phyloP scores from a whole-genome alignment of 306 rosid genomes.

The Hippophae gyantsensis region DNA sequence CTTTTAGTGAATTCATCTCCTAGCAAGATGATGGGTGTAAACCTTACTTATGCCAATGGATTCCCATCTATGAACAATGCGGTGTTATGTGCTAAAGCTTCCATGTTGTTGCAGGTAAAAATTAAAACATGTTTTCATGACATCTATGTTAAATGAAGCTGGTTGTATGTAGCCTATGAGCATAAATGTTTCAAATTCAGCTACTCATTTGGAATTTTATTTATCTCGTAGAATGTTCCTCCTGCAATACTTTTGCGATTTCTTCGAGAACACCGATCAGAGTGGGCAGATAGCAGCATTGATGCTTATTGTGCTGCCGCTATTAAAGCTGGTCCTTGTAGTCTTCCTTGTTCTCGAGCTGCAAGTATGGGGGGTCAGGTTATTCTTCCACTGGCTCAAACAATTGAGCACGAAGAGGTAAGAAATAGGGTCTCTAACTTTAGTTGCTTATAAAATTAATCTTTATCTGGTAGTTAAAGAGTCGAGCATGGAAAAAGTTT shows the following conservation, averaged over 20 bases:
- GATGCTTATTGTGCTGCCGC: conserved; percentile 97
- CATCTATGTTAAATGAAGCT: neutral
- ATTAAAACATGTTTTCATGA: conserved; percentile 2
- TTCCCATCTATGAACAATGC: conserved; percentile 64
- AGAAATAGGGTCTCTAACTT: conserved; percentile 15
- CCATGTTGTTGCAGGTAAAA: conserved; percentile 86
- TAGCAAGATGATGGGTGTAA: conserved; percentile 70
- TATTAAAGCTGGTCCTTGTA: conserved; percentile 76
- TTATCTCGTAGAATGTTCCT: conserved; percentile 69
- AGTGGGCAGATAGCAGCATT: conserved; percentile 97
- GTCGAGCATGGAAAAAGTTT: no score
- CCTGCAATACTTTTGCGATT: conserved; percentile 91
- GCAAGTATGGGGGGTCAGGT: conserved; percentile 90
- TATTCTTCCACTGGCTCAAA: conserved; percentile 93
- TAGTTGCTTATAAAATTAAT: neutral
- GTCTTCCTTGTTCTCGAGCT: conserved; percentile 53
- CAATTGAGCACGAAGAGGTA: conserved; percentile 96
- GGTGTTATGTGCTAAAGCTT: conserved; percentile 90
- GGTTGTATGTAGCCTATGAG: neutral
- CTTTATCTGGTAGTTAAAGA: neutral
- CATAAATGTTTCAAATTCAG: neutral
- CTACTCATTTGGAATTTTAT: conserved; percentile 2
- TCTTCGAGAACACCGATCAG: conserved; percentile 89
- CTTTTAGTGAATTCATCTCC: conserved; percentile 88
- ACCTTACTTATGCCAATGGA: conserved; percentile 58